Base-by-base conservation (phyloP, 2,329 filamentous ascomycete genomes). In the Fusarium camptoceras region DNA sequence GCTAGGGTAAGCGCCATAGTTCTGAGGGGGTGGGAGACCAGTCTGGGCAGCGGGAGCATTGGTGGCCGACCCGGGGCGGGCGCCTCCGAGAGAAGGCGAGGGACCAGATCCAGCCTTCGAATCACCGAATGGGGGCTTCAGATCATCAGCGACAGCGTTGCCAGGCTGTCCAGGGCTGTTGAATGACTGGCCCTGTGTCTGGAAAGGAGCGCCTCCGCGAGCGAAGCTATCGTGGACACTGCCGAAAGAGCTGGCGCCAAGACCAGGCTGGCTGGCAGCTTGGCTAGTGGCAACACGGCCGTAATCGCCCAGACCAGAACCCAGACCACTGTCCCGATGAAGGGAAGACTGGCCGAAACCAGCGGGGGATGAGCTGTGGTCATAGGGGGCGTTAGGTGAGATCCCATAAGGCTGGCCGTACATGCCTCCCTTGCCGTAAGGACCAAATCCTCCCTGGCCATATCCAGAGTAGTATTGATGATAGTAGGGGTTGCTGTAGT, bases 401-500 rank as follows among this genome's bases (percentile, higher is more conserved):
- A 88, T 84, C 50, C 84, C 85, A 64, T 89, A 89, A 43, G 85
- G 86, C 75, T 87, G 85, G 54, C 83, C 84, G 68, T 89, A 89
- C 70, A 85, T 81, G 62, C 81, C 81, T 37, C 80, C 84, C 81
- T 89, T 89, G 66, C 84, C 79, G 68, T 89, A 89, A 3, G 87
- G 86, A 8, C 78, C 82, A 56, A 81, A 88, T 31, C 81, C 85
- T 54, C 83, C 85, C 75, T 88, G 85, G 55, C 82, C 82, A 68
- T 87, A 88, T 44, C 82, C 83, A 55, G 86, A 85, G 73, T 85
- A 87, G 78, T 90, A 91, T 62, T 87, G 84, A 65, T 86, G 83
- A 73, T 91, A 91, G 78, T 89, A 90, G 3, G 88, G 88, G 78
- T 85, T 89, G 71, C 81, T 83, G 74, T 86, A 90, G 79, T 91